Evolutionary conservation across 2,329 filamentous ascomycete species (phyloP).

Genomic region (Dactylellina drechsleri): DNA sequence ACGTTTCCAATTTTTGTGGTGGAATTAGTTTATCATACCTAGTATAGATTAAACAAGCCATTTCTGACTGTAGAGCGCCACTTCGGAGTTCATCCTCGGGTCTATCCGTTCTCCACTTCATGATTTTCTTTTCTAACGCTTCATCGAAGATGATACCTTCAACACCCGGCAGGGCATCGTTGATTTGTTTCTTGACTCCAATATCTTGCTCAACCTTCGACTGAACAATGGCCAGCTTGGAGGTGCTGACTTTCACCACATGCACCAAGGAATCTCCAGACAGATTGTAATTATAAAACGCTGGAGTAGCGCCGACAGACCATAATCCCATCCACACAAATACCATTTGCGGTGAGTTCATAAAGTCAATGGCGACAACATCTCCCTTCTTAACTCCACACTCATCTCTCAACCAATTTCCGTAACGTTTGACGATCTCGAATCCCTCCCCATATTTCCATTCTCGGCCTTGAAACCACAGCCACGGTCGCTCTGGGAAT

Average conservation of each 20-base stretch:
- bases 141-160: conserved; percentile 72
- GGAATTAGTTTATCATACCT: conserved; percentile 27
- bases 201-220: conserved; percentile 68
- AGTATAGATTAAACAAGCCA: conserved; percentile 82
- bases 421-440: conserved; percentile 75
- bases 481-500: conserved; percentile 64
- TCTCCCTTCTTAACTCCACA: conserved; percentile 75
- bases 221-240: conserved; percentile 77
- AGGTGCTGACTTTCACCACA: conserved; percentile 75
- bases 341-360: conserved; percentile 81
- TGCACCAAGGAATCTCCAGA: conserved; percentile 76
- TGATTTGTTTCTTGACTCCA: conserved; percentile 55
- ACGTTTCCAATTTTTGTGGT: conserved; percentile 59
- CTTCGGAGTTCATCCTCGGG: conserved; percentile 55
- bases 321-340: conserved; percentile 81
- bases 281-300: conserved; percentile 89
- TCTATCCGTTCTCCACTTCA: conserved; percentile 61
- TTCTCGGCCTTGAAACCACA: conserved; percentile 74
- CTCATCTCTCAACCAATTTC: conserved; percentile 75
- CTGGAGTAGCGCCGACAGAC: conserved; percentile 83
- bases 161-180: conserved; percentile 48
- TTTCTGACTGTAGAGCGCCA: conserved; percentile 64
- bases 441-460: conserved; percentile 83
- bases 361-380: conserved; percentile 81
- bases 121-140: conserved; percentile 68